These are phyloP conservation scores for Lasiodiplodia hormozganensis DNA, from an alignment of 2,329 filamentous ascomycete genomes.

Conservation along the genomic window DNA sequence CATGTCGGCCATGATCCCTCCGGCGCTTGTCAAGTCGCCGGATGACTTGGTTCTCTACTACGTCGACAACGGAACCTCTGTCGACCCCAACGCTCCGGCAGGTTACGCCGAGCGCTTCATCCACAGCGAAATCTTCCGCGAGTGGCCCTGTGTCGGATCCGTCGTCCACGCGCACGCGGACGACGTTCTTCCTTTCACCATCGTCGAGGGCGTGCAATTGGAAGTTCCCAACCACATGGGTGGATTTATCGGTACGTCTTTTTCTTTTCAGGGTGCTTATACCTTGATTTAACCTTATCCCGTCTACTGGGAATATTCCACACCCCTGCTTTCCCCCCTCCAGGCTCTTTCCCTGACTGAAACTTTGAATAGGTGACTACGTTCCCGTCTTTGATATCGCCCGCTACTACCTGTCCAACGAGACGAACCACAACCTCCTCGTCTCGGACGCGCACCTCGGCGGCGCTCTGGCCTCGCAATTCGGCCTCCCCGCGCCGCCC, in stretches of 20 bases:
- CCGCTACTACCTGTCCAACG: conserved; percentile 38
- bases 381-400: conserved; percentile 47
- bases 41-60: conserved; percentile 55
- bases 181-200: conserved; percentile 51
- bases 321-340: neutral
- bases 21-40: conserved; percentile 50
- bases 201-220: conserved; percentile 49
- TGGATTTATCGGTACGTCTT: conserved; percentile 53
- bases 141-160: conserved; percentile 51
- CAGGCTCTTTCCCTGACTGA: no score
- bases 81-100: conserved; percentile 43
- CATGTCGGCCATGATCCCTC: conserved; percentile 52
- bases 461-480: conserved; percentile 44
- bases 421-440: conserved; percentile 44
- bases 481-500: conserved; percentile 28
- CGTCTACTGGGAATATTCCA: no score
- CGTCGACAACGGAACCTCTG: conserved; percentile 48
- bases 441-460: conserved; percentile 42
- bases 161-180: conserved; percentile 54
- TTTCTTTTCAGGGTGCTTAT: no score
- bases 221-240: conserved; percentile 55
- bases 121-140: conserved; percentile 55
- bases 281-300: neutral
- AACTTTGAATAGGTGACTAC: conserved; percentile 41
- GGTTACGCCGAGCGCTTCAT: conserved; percentile 54